A percentile compares a stretch with the other conserved stretches of the same genome.
Evolutionary conservation across 805 yeast species (phyloP).

Genomic region (Blastobotrys mokoenaii): DNA sequence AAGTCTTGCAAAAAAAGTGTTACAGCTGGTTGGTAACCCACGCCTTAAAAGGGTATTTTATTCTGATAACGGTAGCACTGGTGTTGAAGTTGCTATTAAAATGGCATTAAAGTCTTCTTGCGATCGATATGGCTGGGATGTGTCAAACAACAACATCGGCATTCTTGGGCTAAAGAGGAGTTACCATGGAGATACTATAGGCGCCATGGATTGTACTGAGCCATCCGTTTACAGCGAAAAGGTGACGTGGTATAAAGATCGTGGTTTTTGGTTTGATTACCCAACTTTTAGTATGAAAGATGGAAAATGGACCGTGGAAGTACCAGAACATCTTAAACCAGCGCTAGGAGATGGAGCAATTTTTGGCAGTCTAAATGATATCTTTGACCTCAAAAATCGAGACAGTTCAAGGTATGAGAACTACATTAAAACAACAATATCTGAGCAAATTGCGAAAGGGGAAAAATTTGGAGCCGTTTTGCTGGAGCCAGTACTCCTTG

Average conservation of each 20-base stretch:
- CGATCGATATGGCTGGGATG: conserved; percentile 14
- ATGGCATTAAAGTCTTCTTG: conserved; percentile 20
- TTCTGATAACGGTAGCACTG: conserved; percentile 24
- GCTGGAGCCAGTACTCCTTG: conserved; percentile 20
- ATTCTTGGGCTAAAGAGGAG: conserved; percentile 19
- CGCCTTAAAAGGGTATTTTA: conserved; percentile 17
- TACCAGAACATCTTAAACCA: conserved; percentile 12
- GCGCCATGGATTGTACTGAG: conserved; percentile 21
- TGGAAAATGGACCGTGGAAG: conserved; percentile 17
- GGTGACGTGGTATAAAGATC: conserved; percentile 19
- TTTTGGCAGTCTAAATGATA: conserved; percentile 10
- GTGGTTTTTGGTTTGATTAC: conserved; percentile 22
- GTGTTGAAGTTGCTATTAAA: conserved; percentile 22
- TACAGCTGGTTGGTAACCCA: conserved; percentile 13
- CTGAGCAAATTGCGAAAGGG: conserved; percentile 9
- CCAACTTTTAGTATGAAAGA: conserved; percentile 16
- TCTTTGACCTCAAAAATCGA: conserved; percentile 12
- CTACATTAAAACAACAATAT: conserved; percentile 11
- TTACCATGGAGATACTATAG: conserved; percentile 24
- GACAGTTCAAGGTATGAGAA: conserved; percentile 7
- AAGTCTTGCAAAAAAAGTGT: conserved; percentile 14
- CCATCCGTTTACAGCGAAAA: conserved; percentile 20
- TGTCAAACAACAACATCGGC: conserved; percentile 9
- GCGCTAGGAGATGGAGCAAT: neutral
- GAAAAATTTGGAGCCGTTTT: conserved; percentile 21